Base-by-base conservation (phyloP, 768 basidiomycete genomes). In the Amanita jacksonii region DNA sequence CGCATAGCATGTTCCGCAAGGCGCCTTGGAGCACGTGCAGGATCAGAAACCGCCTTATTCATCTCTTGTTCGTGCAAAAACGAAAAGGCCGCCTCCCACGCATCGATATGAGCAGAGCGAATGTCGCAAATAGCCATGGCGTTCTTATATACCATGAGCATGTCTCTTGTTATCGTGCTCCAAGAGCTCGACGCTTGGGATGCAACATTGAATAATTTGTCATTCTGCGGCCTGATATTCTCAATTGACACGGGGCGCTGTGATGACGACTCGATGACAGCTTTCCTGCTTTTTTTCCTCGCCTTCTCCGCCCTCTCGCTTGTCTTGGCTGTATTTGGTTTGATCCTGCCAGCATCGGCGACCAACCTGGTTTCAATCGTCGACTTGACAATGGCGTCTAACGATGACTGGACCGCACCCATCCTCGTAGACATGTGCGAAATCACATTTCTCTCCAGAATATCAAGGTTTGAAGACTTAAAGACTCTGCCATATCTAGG, bases 401-500 rank as follows among this genome's bases (percentile, higher is more conserved):
- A 38, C 8, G 37, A 45, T 16, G 8, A 10, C 19, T 38, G 35
- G 10, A 38, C 36, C 2, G 44, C 47, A 27, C 49, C 50, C n/a
- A 80, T 66, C 8, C 63, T 60, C 15, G 56, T 56, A 0, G 73
- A 70, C 72, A 79, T 75, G 15, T 61, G 61, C 27, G 63, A 65
- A 0, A 74, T 73, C 16, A 81, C 67, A 46, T 83, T 82, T 45
- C 68, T 67, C 53, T 84, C 83, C 43, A 82, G 52, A 5, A 84
- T 74, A 49, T 82, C 81, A 36, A 86, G 60, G 36, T 73, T 66
- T 0, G 80, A 77, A 6, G 75, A 69, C 54, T 84, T 85, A 54
- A 67, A 68, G 27, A 74, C 59, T 3, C 80, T 70, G 5, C 79
- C 73, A 50, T 85, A 84, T 3, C 81, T 72, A 3, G 67, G 70